Conservation (phyloP, 176 grass and related monocot species). For the Avena atlantica region DNA sequence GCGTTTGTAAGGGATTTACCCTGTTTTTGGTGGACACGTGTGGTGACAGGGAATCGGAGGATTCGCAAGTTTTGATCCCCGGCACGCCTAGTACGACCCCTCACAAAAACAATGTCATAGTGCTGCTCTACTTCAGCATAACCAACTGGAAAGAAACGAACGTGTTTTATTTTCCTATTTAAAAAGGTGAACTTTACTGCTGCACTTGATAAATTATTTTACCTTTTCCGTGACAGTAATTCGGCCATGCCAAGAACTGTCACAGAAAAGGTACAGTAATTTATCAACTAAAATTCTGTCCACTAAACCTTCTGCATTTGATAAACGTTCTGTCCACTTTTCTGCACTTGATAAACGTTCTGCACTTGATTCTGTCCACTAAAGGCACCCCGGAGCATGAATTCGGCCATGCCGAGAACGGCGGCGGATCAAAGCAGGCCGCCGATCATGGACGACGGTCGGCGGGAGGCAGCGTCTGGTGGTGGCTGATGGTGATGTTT, state of each 20-base stretch:
- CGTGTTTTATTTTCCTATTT: neutral
- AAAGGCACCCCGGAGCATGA: constrained; percentile 34
- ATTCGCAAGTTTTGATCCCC: no score
- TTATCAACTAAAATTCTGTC: no score
- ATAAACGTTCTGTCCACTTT: no score
- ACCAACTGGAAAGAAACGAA: neutral
- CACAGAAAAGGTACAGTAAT: no score
- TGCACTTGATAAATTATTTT: neutral
- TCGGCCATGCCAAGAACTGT: neutral
- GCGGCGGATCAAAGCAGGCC: neutral
- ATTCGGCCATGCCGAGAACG: neutral
- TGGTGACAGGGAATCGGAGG: no score
- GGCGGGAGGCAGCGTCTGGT: constrained; percentile 5
- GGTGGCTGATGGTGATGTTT: constrained; percentile 61
- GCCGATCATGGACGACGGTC: neutral
- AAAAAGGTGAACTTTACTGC: neutral
- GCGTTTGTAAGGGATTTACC: no score
- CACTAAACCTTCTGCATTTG: no score
- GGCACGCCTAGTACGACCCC: no score
- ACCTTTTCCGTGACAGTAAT: neutral
- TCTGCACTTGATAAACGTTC: no score
- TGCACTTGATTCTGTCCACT: neutral
- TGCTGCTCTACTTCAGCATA: neutral
- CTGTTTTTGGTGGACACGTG: no score
- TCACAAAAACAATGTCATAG: neutral